Conservation (phyloP, 2,329 filamentous ascomycete species). For the Verticillium nubilum region DNA sequence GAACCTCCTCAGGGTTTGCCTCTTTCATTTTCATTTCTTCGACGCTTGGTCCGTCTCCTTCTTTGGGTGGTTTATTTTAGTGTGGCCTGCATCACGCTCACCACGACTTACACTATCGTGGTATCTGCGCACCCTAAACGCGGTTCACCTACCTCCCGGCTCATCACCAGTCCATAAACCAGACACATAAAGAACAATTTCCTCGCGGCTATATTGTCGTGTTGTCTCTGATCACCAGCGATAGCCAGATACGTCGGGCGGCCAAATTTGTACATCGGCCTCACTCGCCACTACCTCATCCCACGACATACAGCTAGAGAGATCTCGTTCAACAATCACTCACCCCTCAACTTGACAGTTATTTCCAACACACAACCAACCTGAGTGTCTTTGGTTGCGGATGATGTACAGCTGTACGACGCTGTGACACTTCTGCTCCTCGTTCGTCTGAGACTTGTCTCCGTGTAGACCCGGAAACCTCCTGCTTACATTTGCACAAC, state of each 20-base stretch:
- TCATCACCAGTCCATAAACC: not conserved
- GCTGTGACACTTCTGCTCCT: not conserved
- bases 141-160: not conserved
- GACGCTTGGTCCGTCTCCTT: not conserved
- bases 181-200: not conserved
- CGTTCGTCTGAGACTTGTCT: not conserved
- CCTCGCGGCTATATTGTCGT: not conserved
- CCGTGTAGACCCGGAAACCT: not conserved
- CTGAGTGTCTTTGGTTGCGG: not conserved
- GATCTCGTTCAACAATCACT: not conserved
- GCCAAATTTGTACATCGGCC: not conserved
- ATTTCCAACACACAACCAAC: not conserved
- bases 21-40: not conserved
- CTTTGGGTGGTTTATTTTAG: not conserved
- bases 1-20: not conserved
- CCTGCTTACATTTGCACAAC: not conserved
- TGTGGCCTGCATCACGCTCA: not conserved
- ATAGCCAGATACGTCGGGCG: too few relatives aligned
- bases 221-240: too few relatives aligned
- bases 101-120: not conserved
- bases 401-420: not conserved
- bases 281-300: not conserved
- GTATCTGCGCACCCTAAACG: not conserved
- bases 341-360: not conserved
- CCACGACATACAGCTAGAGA: not conserved